These are phyloP conservation scores for Peronospora destructor DNA, from an alignment of 352 stramenopile species.

Conservation along the genomic window DNA sequence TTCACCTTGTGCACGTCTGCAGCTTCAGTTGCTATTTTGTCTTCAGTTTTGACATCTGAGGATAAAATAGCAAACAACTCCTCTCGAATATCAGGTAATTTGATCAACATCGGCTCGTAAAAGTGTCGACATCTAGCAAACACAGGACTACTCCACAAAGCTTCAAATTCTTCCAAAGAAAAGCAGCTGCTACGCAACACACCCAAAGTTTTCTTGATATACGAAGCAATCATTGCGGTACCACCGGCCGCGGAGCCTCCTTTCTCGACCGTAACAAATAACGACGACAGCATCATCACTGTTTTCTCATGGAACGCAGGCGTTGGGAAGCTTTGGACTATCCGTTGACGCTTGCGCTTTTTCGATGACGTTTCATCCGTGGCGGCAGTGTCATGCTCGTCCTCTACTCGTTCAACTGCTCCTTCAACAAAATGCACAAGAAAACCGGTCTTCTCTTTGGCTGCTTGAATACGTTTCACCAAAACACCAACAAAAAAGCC, in stretches of 20 bases:
- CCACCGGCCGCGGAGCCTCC: slow-evolving; percentile 16
- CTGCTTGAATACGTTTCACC: slow-evolving; percentile 23
- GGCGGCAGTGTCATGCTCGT: slow-evolving; percentile 11
- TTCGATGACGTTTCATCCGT: slow-evolving; percentile 16
- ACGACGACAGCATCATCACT: slow-evolving; percentile 43
- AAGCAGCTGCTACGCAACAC: slow-evolving; percentile 35
- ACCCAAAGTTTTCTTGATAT: slow-evolving; percentile 44
- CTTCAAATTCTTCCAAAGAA: slow-evolving; percentile 53
- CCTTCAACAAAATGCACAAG: slow-evolving; percentile 34
- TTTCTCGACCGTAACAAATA: slow-evolving; percentile 44
- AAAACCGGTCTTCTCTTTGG: slow-evolving; percentile 24
- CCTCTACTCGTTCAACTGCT: slow-evolving; percentile 20
- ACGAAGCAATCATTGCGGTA: slow-evolving; percentile 29
- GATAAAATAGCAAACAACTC: slow-evolving; percentile 26
- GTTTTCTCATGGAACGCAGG: slow-evolving; percentile 62
- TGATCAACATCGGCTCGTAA: slow-evolving; percentile 53
- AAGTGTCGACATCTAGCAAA: slow-evolving; percentile 50
- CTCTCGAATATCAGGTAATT: slow-evolving; percentile 30
- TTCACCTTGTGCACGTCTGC: slow-evolving; percentile 6
- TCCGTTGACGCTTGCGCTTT: slow-evolving; percentile 25
- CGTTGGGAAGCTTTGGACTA: slow-evolving; percentile 43
- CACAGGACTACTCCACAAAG: slow-evolving; percentile 46
- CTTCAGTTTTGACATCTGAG: slow-evolving; percentile 17
- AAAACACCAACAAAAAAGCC: slow-evolving; percentile 53
- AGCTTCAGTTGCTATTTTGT: slow-evolving; percentile 2